Evolutionary conservation across 192 early-diverging fungal species (phyloP), one percentile per base, ranked within the genome.

Genomic region (Coemansia sp.): DNA sequence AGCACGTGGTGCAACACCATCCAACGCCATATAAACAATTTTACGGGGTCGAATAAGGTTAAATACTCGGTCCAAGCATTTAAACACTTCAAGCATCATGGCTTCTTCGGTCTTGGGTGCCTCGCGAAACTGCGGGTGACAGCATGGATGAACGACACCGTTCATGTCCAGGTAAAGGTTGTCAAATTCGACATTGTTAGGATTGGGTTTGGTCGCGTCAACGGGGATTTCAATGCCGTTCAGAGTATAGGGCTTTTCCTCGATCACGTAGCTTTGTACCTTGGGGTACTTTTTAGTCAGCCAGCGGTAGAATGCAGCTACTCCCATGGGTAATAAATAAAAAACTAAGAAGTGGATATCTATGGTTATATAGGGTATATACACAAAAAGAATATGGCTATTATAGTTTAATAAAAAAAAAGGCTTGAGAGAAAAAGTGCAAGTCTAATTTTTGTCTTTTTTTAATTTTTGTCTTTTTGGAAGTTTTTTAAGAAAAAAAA

Each of bases 91-190:
- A 29, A 94, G 66, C 80, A 94, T 92, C 95, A 99, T 99, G 25
- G 92, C 93, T 36, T 96, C 94, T 72, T 97, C 91, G 17, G 87
- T 92, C 51, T 75, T 78, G 58, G 92, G 92, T 36, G 87, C 85
- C 49, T 88, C 87, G 48, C 72, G 65, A 16, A 67, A 66, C 64
- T 71, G 72, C 5, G 91, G 93, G 64, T 94, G 89, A 74, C 88
- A 89, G 81, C 92, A 93, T 30, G 91, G 91, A 71, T 94, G 93
- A 49, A 94, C 89, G 61, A 94, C 92, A 60, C 94, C 96, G 76
- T 99, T 99, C 96, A 98, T 98, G 79, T 99, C 97, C 61, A 99
- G 81, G 76, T 99, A 99, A 17, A 99, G 77, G 63, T 99, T 98
- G 83, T 98, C 96, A 68, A 93, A 92, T 69, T 96, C 94, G 12